A percentile compares a stretch with the other conserved stretches of the same genome.
Conservation (phyloP, 164 flowering plant species). For the Sextonia rubra region DNA sequence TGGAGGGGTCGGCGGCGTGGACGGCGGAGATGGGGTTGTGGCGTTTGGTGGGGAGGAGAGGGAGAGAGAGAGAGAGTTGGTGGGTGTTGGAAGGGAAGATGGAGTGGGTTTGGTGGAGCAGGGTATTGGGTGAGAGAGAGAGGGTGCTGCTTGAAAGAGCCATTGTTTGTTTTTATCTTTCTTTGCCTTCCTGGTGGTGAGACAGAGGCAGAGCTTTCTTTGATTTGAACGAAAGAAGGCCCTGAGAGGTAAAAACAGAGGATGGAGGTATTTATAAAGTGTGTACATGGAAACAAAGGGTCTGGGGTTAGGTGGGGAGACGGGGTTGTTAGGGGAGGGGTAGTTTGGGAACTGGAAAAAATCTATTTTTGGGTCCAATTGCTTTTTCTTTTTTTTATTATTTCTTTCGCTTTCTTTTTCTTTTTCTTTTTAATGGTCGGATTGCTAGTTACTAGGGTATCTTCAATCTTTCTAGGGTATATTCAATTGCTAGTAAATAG, state of each 20-base stretch:
- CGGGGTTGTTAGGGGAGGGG: not conserved
- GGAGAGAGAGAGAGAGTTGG: slow-evolving; percentile 14
- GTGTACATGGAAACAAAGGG: not conserved
- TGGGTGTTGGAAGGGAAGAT: slow-evolving; percentile 19
- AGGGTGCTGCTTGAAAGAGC: slow-evolving; percentile 20
- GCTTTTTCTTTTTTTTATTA: too few species aligned
- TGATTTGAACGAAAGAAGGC: not conserved
- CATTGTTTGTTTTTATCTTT: slow-evolving; percentile 8
- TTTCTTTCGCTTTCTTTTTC: too few species aligned
- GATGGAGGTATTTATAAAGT: not conserved
- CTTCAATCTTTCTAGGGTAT: too few species aligned
- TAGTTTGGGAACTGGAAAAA: not conserved
- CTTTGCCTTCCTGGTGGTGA: not conserved
- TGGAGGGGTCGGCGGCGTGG: slow-evolving; percentile 50
- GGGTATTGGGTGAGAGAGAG: slow-evolving; percentile 17
- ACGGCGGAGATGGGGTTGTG: slow-evolving; percentile 47
- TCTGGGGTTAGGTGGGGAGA: not conserved
- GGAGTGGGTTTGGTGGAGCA: slow-evolving; percentile 8
- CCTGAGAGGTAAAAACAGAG: not conserved
- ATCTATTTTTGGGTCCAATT: not conserved
- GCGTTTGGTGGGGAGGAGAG: slow-evolving; percentile 17
- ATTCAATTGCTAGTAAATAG: too few species aligned
- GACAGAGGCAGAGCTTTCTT: not conserved
- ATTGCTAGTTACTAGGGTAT: too few species aligned
- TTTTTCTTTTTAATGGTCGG: too few species aligned